Conservation (phyloP, 2,329 filamentous ascomycete genomes). For the Cadophora sp. region DNA sequence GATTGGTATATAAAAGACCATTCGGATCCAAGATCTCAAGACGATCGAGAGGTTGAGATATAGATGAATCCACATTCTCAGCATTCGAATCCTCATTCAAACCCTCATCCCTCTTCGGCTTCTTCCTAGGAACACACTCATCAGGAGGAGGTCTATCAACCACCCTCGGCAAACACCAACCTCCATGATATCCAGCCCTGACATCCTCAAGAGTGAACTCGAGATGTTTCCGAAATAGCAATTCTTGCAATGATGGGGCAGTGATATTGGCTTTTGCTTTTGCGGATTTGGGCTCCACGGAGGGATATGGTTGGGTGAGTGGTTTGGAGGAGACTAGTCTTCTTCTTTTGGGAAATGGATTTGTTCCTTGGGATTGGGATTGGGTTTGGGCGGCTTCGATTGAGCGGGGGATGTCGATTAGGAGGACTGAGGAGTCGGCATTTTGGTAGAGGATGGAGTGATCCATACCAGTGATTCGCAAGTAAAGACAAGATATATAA, state of each 20-base stretch:
- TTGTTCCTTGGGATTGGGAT: background rate
- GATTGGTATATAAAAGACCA: background rate
- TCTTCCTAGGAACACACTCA: slow-evolving; percentile 1
- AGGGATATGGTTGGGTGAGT: slow-evolving; percentile 51
- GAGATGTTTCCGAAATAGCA: slow-evolving; percentile 41
- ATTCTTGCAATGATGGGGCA: slow-evolving; percentile 33
- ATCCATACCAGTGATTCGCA: slow-evolving; percentile 17
- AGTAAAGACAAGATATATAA: background rate
- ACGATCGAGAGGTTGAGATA: background rate
- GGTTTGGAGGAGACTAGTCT: slow-evolving; percentile 50
- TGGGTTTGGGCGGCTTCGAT: slow-evolving; percentile 67
- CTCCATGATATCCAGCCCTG: slow-evolving; percentile 41
- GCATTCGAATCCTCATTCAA: background rate
- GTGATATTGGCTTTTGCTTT: slow-evolving; percentile 42
- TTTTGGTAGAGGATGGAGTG: slow-evolving; percentile 60
- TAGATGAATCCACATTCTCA: background rate
- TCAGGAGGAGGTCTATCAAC: background rate
- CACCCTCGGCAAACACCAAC: slow-evolving; percentile 44
- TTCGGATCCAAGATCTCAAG: background rate
- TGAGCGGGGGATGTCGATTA: slow-evolving; percentile 75
- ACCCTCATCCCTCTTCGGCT: background rate
- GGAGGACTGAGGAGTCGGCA: slow-evolving; percentile 54
- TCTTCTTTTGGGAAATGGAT: slow-evolving; percentile 34
- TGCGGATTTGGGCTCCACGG: slow-evolving; percentile 60
- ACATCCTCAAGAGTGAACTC: slow-evolving; percentile 40